These are phyloP conservation scores for Termitomyces sp. DNA, from an alignment of 768 basidiomycete genomes.

Conservation along the genomic window DNA sequence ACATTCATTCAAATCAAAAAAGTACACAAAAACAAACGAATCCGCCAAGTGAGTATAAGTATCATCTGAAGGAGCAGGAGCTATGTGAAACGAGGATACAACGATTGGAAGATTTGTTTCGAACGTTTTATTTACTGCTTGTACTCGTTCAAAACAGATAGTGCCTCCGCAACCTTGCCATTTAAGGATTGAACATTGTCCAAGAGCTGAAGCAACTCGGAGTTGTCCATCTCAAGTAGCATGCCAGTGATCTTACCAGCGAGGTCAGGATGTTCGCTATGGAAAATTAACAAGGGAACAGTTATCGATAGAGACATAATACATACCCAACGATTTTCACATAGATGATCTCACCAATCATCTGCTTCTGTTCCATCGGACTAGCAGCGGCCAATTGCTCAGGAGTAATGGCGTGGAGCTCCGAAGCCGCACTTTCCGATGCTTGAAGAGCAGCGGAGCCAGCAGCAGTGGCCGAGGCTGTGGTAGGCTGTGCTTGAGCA, in stretches of 20 bases:
- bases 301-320: conserved; percentile 6
- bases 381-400: conserved; percentile 54
- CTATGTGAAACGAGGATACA: conserved; percentile 28
- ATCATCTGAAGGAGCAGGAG: conserved; percentile 21
- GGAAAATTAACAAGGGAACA: conserved; percentile 6
- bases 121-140: conserved; percentile 18
- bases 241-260: conserved; percentile 99
- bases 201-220: conserved; percentile 85
- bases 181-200: conserved; percentile 79
- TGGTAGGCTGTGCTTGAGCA: conserved; percentile 34
- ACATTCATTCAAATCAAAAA: conserved; percentile 6
- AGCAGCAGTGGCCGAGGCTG: conserved; percentile 38
- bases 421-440: conserved; percentile 34
- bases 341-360: conserved; percentile 96
- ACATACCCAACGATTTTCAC: conserved; percentile 82
- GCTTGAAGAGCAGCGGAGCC: conserved; percentile 26
- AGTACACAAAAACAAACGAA: conserved; percentile 22
- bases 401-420: conserved; percentile 40
- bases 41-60: conserved; percentile 24
- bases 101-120: conserved; percentile 16
- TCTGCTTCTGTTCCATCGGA: conserved; percentile 94
- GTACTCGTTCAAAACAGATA: conserved; percentile 85
- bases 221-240: conserved; percentile 98
- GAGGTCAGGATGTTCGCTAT: conserved; percentile 80
- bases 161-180: conserved; percentile 89